Percentiles rank a stretch among this genome's conserved stretches.
These are phyloP conservation scores for Hymenoscyphus repandus DNA, from an alignment of 2,329 filamentous ascomycete species.

Conservation along the genomic window DNA sequence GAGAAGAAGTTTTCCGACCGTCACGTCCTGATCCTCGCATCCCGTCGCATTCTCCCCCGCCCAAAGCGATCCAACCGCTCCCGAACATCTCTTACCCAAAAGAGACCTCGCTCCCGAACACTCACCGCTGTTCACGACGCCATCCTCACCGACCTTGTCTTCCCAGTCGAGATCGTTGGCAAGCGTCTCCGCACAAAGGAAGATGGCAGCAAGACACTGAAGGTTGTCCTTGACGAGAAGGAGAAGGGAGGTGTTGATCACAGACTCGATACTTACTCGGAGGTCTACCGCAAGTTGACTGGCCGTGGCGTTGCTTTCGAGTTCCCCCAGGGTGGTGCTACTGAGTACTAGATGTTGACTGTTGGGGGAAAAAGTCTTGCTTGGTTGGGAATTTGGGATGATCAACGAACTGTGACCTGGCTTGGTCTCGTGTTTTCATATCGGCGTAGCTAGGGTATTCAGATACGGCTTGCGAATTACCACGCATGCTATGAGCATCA, in stretches of 20 bases:
- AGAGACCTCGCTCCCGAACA: slow-evolving; percentile 96
- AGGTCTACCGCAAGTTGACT: slow-evolving; percentile 98
- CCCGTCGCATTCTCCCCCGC: slow-evolving; percentile 96
- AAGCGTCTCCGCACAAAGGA: slow-evolving; percentile 99
- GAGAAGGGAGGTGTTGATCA: slow-evolving; percentile 99
- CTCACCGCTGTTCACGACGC: slow-evolving; percentile 98
- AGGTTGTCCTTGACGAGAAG: slow-evolving; percentile 99
- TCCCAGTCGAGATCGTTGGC: slow-evolving; percentile 99
- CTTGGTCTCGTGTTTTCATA: slow-evolving; percentile 11
- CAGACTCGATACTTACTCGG: slow-evolving; percentile 98
- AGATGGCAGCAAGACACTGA: slow-evolving; percentile 96
- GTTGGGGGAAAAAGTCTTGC: slow-evolving; percentile 18
- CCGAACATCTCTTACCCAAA: slow-evolving; percentile 95
- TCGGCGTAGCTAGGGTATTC: slow-evolving; percentile 25
- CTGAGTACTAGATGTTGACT: slow-evolving; percentile 67
- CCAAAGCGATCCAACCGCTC: slow-evolving; percentile 97
- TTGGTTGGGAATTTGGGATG: slow-evolving; percentile 25
- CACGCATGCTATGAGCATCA: slow-evolving; percentile 17
- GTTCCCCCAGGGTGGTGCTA: slow-evolving; percentile 80
- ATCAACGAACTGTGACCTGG: slow-evolving; percentile 9
- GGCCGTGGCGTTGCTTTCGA: slow-evolving; percentile 96
- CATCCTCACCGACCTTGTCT: slow-evolving; percentile 97
- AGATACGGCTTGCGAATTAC: slow-evolving; percentile 22
- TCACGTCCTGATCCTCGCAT: slow-evolving; percentile 98
- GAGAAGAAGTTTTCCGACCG: slow-evolving; percentile 99